Percentiles rank a stretch among this genome's conserved stretches.
Evolutionary conservation across 768 basidiomycete species (phyloP).

Genomic region (Kwoniella sp.): DNA sequence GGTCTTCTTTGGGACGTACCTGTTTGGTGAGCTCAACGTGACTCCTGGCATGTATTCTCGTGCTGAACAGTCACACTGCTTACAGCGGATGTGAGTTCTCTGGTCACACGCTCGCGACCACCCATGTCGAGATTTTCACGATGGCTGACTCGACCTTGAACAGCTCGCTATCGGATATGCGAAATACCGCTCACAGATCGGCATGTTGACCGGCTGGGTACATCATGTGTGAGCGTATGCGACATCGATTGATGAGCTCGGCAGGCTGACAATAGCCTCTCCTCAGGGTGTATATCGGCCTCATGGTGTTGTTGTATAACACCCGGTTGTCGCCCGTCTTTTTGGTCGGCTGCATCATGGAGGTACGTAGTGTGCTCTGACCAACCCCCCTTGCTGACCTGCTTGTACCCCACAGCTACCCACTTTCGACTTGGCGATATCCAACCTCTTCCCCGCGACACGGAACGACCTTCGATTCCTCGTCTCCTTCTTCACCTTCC

Average conservation of each 20-base stretch:
- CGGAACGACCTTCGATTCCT: slow-evolving; percentile 58
- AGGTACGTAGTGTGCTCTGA: slow-evolving; percentile 41
- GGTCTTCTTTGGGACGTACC: slow-evolving; percentile 55
- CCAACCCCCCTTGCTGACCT: not conserved
- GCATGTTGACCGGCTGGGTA: slow-evolving; percentile 59
- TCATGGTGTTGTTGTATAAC: slow-evolving; percentile 52
- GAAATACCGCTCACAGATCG: slow-evolving; percentile 55
- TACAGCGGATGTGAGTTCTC: slow-evolving; percentile 35
- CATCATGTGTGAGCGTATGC: slow-evolving; percentile 51
- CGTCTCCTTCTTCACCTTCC: slow-evolving; percentile 56
- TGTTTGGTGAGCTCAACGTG: slow-evolving; percentile 49
- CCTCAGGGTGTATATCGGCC: slow-evolving; percentile 50
- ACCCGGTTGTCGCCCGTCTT: slow-evolving; percentile 54
- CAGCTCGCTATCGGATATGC: slow-evolving; percentile 55
- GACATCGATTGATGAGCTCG: not conserved
- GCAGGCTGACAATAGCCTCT: not conserved
- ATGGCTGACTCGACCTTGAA: not conserved
- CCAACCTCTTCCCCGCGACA: slow-evolving; percentile 53
- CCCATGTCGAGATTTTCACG: too few species aligned
- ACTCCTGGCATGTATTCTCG: not conserved
- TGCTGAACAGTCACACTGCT: not conserved
- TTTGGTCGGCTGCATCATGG: slow-evolving; percentile 55
- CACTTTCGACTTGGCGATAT: slow-evolving; percentile 57
- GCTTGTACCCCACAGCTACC: slow-evolving; percentile 50
- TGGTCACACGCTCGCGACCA: too few species aligned